Percentiles rank a stretch among this genome's conserved stretches.
phyloP scores from a whole-genome alignment of 1,139 yeast species.

The Torulaspora pretoriensis region DNA sequence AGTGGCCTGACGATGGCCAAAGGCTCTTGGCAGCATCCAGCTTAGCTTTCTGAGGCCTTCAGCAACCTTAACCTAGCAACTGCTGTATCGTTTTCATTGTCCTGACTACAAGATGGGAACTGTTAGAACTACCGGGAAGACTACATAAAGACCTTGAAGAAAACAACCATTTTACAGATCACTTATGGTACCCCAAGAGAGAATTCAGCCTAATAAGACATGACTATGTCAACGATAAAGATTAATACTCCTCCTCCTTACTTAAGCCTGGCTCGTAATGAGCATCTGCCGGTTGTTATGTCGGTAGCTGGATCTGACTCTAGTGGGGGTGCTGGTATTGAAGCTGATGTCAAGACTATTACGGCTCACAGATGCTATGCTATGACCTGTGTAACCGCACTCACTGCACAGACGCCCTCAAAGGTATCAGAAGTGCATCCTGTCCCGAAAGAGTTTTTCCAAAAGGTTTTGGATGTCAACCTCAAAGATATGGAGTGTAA shows the following conservation, averaged over 20 bases:
- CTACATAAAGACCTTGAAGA: background rate
- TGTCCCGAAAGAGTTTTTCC: conserved; percentile 45
- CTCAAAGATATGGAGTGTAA: conserved; percentile 62
- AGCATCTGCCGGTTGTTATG: conserved; percentile 42
- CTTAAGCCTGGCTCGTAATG: conserved; percentile 22
- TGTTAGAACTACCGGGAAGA: background rate
- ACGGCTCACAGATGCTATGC: conserved; percentile 78
- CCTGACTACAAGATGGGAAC: background rate
- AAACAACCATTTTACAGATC: background rate
- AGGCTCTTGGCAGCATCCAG: background rate
- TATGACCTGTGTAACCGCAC: conserved; percentile 71
- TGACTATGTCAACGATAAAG: conserved; percentile 19
- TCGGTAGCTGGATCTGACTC: conserved; percentile 83
- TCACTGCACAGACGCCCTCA: conserved; percentile 77
- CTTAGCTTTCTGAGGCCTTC: background rate
- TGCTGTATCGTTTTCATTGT: background rate
- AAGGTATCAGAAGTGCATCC: conserved; percentile 53
- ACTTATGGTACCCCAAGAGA: background rate
- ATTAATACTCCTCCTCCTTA: conserved; percentile 35
- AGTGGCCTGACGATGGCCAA: background rate
- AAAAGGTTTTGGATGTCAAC: conserved; percentile 49
- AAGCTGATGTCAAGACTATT: conserved; percentile 84
- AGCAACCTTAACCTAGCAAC: background rate
- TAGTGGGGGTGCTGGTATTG: conserved; percentile 95
- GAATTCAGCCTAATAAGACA: background rate